Conservation (phyloP, 495 filamentous ascomycete genomes). For the Chaetomidium leptoderma region DNA sequence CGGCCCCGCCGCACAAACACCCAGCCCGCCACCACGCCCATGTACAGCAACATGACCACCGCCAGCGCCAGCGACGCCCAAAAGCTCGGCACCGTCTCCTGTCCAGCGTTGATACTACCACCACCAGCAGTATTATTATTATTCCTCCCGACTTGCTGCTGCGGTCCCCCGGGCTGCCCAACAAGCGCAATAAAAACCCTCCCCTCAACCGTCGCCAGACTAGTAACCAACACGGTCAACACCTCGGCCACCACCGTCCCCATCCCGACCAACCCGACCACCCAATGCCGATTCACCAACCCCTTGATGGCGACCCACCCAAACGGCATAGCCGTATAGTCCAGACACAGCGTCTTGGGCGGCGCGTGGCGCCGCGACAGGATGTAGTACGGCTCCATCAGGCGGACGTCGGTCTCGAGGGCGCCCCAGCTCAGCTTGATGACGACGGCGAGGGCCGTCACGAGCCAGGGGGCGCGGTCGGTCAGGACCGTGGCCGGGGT, state of each 20-base stretch:
- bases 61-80: conserved; percentile 55
- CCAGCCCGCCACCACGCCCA: conserved; percentile 48
- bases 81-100: conserved; percentile 59
- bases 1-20: conserved; percentile 55
- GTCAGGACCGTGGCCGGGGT: conserved; percentile 50
- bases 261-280: conserved; percentile 58
- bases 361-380: conserved; percentile 60
- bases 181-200: conserved; percentile 45
- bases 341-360: conserved; percentile 59
- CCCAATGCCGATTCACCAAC: conserved; percentile 57
- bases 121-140: not conserved
- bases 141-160: not conserved
- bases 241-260: conserved; percentile 62
- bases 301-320: conserved; percentile 59
- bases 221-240: conserved; percentile 62
- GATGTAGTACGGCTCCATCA: conserved; percentile 72
- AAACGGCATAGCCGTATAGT: conserved; percentile 67
- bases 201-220: conserved; percentile 56
- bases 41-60: conserved; percentile 53
- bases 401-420: conserved; percentile 65
- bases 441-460: conserved; percentile 57
- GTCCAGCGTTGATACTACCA: conserved; percentile 42
- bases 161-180: not conserved
- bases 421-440: conserved; percentile 65
- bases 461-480: conserved; percentile 58